phyloP scores from a whole-genome alignment of 768 basidiomycete genomes.

The Crassisporium funariophilum region DNA sequence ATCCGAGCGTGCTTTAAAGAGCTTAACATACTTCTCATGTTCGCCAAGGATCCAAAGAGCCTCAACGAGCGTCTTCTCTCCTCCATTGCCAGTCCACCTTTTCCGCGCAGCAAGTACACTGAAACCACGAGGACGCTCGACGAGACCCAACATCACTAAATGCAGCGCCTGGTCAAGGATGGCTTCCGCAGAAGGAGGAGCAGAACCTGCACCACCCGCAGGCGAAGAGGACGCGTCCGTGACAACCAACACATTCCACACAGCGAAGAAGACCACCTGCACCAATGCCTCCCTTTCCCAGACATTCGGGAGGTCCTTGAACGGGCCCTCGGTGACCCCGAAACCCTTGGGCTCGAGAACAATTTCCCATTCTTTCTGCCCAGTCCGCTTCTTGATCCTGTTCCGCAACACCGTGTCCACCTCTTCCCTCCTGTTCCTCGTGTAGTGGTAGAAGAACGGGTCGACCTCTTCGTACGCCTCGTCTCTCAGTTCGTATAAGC shows the following conservation, averaged over 20 bases:
- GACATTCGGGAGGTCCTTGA: slow-evolving; percentile 59
- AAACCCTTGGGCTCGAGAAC: slow-evolving; percentile 78
- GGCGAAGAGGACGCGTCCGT: slow-evolving; percentile 48
- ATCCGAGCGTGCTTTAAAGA: slow-evolving; percentile 67
- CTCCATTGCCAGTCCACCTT: slow-evolving; percentile 47
- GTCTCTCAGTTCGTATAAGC: slow-evolving; percentile 87
- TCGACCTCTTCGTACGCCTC: slow-evolving; percentile 86
- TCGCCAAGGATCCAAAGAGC: slow-evolving; percentile 78
- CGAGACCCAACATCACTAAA: slow-evolving; percentile 80
- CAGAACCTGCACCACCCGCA: slow-evolving; percentile 34
- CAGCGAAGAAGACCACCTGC: slow-evolving; percentile 82
- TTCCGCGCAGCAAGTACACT: slow-evolving; percentile 56
- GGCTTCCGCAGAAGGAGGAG: slow-evolving; percentile 82
- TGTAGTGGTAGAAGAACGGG: slow-evolving; percentile 95
- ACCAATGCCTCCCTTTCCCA: slow-evolving; percentile 73
- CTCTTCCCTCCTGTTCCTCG: slow-evolving; percentile 90
- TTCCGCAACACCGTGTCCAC: slow-evolving; percentile 76
- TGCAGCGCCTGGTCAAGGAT: slow-evolving; percentile 89
- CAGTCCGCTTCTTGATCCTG: slow-evolving; percentile 65
- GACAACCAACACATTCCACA: slow-evolving; percentile 71
- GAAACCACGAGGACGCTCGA: slow-evolving; percentile 69
- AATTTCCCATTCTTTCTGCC: slow-evolving; percentile 49
- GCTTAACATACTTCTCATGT: slow-evolving; percentile 66
- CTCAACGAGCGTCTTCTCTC: slow-evolving; percentile 68
- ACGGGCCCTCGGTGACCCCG: slow-evolving; percentile 67